Conservation (phyloP, 768 basidiomycete genomes). For the Macrocybe gigantea region DNA sequence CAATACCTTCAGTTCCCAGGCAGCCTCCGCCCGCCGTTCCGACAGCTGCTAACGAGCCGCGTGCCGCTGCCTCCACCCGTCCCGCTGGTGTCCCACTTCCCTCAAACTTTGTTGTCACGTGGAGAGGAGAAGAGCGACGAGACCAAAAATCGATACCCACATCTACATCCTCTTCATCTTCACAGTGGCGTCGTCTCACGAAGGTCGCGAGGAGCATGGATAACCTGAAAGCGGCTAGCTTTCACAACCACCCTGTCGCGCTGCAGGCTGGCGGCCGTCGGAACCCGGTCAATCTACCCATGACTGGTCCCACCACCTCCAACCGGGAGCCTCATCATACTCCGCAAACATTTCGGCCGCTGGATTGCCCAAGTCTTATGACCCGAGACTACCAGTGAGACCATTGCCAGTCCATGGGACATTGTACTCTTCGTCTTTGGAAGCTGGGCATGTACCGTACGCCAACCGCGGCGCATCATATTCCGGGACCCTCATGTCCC, state of each 20-base stretch:
- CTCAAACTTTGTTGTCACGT: constrained; percentile 39
- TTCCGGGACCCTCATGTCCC: constrained; percentile 27
- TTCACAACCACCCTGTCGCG: constrained; percentile 23
- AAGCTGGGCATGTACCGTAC: constrained; percentile 23
- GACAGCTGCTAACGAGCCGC: constrained; percentile 22
- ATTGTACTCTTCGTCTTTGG: constrained; percentile 24
- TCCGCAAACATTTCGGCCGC: constrained; percentile 15
- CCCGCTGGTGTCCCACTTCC: constrained; percentile 41
- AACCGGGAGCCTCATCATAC: constrained; percentile 16
- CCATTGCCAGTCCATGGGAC: constrained; percentile 39
- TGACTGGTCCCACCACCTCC: constrained; percentile 19
- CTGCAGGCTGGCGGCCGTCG: constrained; percentile 29
- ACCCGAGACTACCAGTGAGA: constrained; percentile 27
- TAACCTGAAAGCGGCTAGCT: constrained; percentile 34
- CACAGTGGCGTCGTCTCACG: constrained; percentile 22
- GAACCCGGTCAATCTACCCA: constrained; percentile 26
- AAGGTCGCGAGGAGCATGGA: constrained; percentile 55
- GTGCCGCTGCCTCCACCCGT: constrained; percentile 22
- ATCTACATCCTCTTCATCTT: constrained; percentile 11
- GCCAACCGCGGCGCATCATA: constrained; percentile 16
- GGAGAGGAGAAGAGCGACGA: constrained; percentile 41
- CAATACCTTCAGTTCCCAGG: constrained; percentile 31
- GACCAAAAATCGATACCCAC: constrained; percentile 30
- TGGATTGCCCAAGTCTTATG: constrained; percentile 38
- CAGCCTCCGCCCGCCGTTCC: constrained; percentile 33